Evolutionary conservation across 1,284 basidiomycete genomes (phyloP), one percentile per base, ranked within the genome.

Genomic region (Wolfiporia cocos): DNA sequence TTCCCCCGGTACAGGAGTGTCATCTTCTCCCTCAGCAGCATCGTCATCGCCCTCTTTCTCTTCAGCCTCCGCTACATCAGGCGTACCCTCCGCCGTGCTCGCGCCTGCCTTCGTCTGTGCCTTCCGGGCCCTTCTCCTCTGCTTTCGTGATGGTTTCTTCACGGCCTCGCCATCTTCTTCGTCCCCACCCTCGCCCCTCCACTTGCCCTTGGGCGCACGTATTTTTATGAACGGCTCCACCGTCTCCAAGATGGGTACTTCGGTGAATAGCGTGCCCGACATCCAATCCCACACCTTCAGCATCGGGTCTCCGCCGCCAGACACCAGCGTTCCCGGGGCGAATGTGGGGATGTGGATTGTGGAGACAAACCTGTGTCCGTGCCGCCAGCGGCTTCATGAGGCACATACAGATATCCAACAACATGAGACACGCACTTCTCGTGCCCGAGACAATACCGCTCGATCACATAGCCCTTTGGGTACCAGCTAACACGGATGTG

Each of bases 401-500:
- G n/a, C n/a, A 14, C 34, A n/a, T 18, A 34, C 32, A 17, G 41
- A 44, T 43, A n/a, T 21, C 34, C 20, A 26, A 1, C 10, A 23
- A 22, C 22, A 34, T 14, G 40, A 14, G 26, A 28, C 26, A 68
- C 79, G 53, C 49, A 93, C 88, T 83, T 86, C 52, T 74, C 72
- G 57, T 90, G 86, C 5, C 92, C 92, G 30, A 93, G 73, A 48
- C 92, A 86, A 62, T 81, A 95, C 44, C 74, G 76, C 59, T 95
- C 89, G 44, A 95, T 86, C 26, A 78, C 76, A 52, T 85, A 86
- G 11, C 90, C 85, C 46, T 85, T 70, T 0, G 93, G 93, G 57
- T 78, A 96, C 75, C 86, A 80, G 55, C 87, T 92, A n/a, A 94
- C 75, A 40, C 93, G 74, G 41, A 97, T 85, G 58, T 96, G 93